These are phyloP conservation scores for Geosiphon pyriformis DNA, from an alignment of 192 early-diverging fungal species.

Conservation along the genomic window DNA sequence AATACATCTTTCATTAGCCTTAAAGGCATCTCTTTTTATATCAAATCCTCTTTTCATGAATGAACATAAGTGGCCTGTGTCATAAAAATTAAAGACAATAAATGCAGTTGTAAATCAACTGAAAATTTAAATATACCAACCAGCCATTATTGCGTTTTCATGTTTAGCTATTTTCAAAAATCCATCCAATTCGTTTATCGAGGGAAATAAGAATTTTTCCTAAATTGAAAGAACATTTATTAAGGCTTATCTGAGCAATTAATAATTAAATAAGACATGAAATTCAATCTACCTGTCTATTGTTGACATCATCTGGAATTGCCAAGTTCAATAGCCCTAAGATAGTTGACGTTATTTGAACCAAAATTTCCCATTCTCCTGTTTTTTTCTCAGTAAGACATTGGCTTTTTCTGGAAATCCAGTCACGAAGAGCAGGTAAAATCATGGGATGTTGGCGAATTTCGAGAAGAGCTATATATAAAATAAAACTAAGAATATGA, in stretches of 20 bases:
- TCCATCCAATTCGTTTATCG: neutral
- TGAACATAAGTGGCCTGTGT: neutral
- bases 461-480: neutral
- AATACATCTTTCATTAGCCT: neutral
- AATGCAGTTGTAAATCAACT: neutral
- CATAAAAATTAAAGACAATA: neutral
- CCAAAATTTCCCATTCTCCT: neutral
- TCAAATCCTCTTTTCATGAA: neutral
- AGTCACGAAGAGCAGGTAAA: neutral
- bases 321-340: neutral
- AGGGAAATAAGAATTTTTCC: neutral
- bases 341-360: neutral
- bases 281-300: neutral
- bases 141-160: neutral
- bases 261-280: neutral
- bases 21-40: neutral
- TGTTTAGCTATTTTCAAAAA: neutral
- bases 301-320: neutral
- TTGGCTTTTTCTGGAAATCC: neutral
- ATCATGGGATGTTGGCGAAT: neutral
- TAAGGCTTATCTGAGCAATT: neutral
- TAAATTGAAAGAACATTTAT: too few relatives aligned
- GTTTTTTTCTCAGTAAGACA: neutral
- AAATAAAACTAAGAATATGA: neutral
- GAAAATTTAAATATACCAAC: neutral